Percentiles rank a stretch among this genome's conserved stretches.
phyloP scores from a whole-genome alignment of 495 filamentous ascomycete species.

The Penicillium ochrochloron region DNA sequence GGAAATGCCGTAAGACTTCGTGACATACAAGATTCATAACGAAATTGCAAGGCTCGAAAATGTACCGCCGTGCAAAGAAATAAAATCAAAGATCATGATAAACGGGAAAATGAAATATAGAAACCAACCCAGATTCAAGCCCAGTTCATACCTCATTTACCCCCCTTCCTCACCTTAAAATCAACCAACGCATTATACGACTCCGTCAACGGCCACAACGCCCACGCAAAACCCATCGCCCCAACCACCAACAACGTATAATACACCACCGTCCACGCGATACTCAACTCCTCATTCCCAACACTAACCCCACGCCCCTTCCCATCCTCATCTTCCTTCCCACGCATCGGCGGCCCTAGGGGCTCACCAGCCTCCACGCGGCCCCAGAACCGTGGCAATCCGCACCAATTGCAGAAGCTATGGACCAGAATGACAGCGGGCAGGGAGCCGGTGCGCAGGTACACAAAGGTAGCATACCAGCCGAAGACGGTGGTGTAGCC shows the following conservation, averaged over 20 bases:
- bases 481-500: conserved; percentile 94
- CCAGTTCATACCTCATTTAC: not conserved
- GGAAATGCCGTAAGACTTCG: not conserved
- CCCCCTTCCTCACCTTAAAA: conserved; percentile 27
- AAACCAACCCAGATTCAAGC: not conserved
- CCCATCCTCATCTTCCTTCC: conserved; percentile 45
- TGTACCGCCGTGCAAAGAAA: conserved; percentile 11
- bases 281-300: conserved; percentile 32
- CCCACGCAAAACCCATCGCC: conserved; percentile 67
- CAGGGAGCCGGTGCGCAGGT: conserved; percentile 81
- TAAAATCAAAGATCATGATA: not conserved
- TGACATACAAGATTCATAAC: not conserved
- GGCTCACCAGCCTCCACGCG: conserved; percentile 57
- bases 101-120: not conserved
- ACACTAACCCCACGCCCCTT: conserved; percentile 15
- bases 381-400: conserved; percentile 86
- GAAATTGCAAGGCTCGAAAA: not conserved
- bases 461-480: conserved; percentile 90
- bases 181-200: conserved; percentile 50
- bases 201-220: conserved; percentile 76
- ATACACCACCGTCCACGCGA: conserved; percentile 76
- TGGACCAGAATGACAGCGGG: conserved; percentile 75
- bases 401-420: conserved; percentile 91
- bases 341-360: conserved; percentile 38
- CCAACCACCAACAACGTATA: conserved; percentile 76